Conservation (phyloP, 208 protist genomes). For the Jaenimonas drosophilae region DNA sequence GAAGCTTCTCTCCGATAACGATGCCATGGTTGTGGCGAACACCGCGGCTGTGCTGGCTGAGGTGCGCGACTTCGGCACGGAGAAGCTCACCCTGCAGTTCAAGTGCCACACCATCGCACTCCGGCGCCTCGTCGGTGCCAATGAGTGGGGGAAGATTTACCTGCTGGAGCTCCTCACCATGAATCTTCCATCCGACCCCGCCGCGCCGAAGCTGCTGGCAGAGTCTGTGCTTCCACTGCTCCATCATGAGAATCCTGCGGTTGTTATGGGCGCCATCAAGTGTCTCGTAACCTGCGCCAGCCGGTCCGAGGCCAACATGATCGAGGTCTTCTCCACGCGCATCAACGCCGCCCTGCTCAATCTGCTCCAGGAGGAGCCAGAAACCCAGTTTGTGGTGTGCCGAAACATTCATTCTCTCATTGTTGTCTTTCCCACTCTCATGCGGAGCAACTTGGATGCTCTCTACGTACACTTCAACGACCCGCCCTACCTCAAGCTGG, state of each 20-base stretch:
- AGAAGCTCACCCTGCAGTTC: conserved; percentile 30
- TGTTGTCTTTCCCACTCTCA: conserved; percentile 93
- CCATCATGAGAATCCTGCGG: conserved; percentile 96
- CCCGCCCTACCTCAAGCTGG: conserved; percentile 99
- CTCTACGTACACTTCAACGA: conserved; percentile 99
- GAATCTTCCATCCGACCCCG: conserved; percentile 70
- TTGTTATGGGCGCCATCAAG: conserved; percentile 96
- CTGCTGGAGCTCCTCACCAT: conserved; percentile 95
- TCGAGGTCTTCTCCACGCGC: conserved; percentile 74
- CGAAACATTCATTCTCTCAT: conserved; percentile 98
- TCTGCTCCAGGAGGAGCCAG: conserved; percentile 76
- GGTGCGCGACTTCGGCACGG: conserved; percentile 52
- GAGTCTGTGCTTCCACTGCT: conserved; percentile 94
- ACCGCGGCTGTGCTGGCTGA: conserved; percentile 96
- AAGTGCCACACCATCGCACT: conserved; percentile 87
- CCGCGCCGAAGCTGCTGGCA: conserved; percentile 86
- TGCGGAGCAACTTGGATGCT: conserved; percentile 85
- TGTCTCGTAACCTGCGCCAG: conserved; percentile 72
- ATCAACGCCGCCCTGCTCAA: conserved; percentile 94
- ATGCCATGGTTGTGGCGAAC: conserved; percentile 97
- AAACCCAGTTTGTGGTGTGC: conserved; percentile 98
- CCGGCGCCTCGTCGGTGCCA: conserved; percentile 94
- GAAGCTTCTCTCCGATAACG: conserved; percentile 94
- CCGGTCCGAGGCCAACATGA: conserved; percentile 44
- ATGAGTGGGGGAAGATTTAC: conserved; percentile 98